A percentile compares a stretch with the other conserved stretches of the same genome.
Evolutionary conservation across 768 basidiomycete genomes (phyloP).

Genomic region (Candolleomyces aberdarensis): DNA sequence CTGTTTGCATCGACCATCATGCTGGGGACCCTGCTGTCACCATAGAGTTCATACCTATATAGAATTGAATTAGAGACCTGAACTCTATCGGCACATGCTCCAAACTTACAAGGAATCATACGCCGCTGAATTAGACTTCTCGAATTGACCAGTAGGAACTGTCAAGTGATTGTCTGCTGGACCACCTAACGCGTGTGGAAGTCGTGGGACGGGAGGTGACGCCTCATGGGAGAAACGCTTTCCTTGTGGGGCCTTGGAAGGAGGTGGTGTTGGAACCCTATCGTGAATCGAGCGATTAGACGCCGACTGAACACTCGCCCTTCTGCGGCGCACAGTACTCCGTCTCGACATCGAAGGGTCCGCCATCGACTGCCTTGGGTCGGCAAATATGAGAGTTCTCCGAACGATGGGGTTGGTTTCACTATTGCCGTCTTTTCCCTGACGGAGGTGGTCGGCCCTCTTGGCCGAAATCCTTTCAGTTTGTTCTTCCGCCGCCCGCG

Average conservation of each 20-base stretch:
- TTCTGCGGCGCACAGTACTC: slow-evolving; percentile 55
- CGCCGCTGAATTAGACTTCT: slow-evolving; percentile 60
- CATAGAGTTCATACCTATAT: slow-evolving; percentile 77
- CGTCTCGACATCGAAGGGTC: slow-evolving; percentile 59
- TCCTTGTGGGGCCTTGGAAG: slow-evolving; percentile 51
- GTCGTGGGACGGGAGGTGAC: slow-evolving; percentile 67
- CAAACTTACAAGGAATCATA: slow-evolving; percentile 73
- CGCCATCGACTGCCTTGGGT: slow-evolving; percentile 52
- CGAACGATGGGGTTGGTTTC: slow-evolving; percentile 58
- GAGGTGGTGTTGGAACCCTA: slow-evolving; percentile 83
- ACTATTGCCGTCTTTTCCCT: slow-evolving; percentile 35
- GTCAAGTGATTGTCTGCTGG: slow-evolving; percentile 33
- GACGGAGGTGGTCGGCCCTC: slow-evolving; percentile 37
- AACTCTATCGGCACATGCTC: too few relatives aligned
- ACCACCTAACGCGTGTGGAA: slow-evolving; percentile 51
- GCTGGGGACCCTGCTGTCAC: slow-evolving; percentile 46
- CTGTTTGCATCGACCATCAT: slow-evolving; percentile 28
- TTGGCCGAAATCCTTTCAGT: slow-evolving; percentile 19
- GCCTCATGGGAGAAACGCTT: slow-evolving; percentile 66
- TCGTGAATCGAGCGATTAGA: slow-evolving; percentile 78
- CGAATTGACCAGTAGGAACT: slow-evolving; percentile 42
- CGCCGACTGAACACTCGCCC: slow-evolving; percentile 54
- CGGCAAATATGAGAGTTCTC: slow-evolving; percentile 78
- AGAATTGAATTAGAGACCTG: slow-evolving; percentile 13
- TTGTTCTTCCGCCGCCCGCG: slow-evolving; percentile 15